Evolutionary conservation across 257 asterid species (phyloP).

Genomic region (Rubia yunnanensis): DNA sequence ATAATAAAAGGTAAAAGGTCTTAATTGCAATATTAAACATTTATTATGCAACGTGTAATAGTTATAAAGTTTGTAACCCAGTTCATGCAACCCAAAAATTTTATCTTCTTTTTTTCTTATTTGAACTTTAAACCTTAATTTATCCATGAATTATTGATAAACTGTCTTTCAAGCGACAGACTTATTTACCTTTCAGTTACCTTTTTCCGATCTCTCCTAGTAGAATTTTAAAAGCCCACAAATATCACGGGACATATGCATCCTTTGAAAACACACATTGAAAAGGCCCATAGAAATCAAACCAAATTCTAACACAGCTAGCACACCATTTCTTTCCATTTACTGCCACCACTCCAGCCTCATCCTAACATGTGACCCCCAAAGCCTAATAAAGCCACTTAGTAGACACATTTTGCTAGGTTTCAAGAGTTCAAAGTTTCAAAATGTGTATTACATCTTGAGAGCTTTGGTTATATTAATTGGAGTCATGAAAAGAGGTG

Average conservation of each 20-base stretch:
- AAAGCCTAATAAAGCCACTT: neutral
- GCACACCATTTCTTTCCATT: neutral
- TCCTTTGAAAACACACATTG: neutral
- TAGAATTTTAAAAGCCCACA: neutral
- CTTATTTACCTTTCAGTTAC: too few relatives aligned
- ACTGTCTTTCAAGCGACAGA: too few relatives aligned
- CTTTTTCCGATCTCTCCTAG: too few relatives aligned
- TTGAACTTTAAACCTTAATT: too few relatives aligned
- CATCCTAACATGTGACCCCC: neutral
- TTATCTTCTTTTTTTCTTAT: too few relatives aligned
- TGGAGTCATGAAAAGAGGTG: constrained; percentile 74
- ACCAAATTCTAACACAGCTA: neutral
- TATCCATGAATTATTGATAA: too few relatives aligned
- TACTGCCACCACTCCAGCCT: neutral
- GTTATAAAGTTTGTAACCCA: too few relatives aligned
- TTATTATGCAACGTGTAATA: too few relatives aligned
- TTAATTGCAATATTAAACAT: too few relatives aligned
- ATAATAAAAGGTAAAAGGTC: too few relatives aligned
- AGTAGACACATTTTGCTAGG: neutral
- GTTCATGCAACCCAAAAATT: too few relatives aligned
- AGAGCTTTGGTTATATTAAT: constrained; percentile 49
- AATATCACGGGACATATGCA: neutral
- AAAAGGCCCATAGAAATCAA: neutral
- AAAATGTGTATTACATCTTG: constrained; percentile 17
- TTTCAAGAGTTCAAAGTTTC: constrained; percentile 46